Evolutionary conservation across 2,329 filamentous ascomycete genomes (phyloP).

Genomic region (Talaromyces sp.): DNA sequence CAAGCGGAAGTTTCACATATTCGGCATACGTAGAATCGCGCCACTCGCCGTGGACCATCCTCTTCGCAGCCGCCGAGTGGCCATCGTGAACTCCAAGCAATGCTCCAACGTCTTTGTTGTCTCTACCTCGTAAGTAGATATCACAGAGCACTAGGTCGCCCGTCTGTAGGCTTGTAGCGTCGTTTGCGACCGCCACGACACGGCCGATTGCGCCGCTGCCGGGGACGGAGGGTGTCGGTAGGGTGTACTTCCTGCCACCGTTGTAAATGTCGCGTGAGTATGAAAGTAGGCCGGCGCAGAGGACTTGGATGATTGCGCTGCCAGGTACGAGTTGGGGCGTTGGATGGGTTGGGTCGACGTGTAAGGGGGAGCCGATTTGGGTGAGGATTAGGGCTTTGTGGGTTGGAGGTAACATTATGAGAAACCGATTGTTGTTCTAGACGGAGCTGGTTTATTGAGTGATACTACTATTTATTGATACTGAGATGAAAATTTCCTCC

Average conservation of each 20-base stretch:
- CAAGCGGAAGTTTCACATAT: conserved; percentile 14
- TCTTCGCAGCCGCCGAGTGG: not conserved
- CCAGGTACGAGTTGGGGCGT: not conserved
- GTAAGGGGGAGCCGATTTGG: conserved; percentile 3
- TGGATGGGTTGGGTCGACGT: not conserved
- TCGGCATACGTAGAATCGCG: conserved; percentile 14
- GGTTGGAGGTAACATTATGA: conserved; percentile 4
- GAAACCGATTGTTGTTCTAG: not conserved
- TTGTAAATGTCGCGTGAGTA: conserved; percentile 16
- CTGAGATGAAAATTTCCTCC: no score
- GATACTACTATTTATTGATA: no score
- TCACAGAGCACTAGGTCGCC: conserved; percentile 16
- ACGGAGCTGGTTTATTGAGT: not conserved
- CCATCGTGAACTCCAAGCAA: conserved; percentile 15
- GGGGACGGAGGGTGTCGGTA: conserved; percentile 13
- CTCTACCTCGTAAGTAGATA: conserved; percentile 4
- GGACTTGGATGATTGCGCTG: conserved; percentile 12
- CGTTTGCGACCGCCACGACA: not conserved
- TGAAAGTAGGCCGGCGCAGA: not conserved
- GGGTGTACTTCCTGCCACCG: conserved; percentile 3
- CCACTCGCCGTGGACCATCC: conserved; percentile 15
- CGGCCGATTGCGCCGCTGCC: conserved; percentile 13
- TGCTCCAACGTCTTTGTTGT: not conserved
- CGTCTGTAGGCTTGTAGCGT: conserved; percentile 3
- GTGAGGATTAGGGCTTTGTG: conserved; percentile 14